A percentile compares a stretch with the other conserved stretches of the same genome.
Conservation (phyloP, 2,329 filamentous ascomycete genomes). For the Pseudogymnoascus destructans region DNA sequence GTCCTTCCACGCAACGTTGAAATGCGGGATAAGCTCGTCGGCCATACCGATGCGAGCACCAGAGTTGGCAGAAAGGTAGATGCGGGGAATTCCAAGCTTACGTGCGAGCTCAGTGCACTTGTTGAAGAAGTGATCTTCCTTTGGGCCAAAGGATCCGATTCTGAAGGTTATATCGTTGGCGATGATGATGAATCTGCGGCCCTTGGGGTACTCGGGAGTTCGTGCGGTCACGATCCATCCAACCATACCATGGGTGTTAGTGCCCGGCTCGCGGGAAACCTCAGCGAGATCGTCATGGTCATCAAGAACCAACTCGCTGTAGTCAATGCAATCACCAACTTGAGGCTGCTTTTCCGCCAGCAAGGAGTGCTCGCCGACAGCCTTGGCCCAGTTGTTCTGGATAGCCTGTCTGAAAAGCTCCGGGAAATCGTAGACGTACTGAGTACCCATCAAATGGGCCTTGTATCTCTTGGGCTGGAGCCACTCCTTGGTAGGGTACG, state of each 20-base stretch:
- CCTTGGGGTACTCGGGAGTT: conserved; percentile 88
- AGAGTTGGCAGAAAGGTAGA: conserved; percentile 97
- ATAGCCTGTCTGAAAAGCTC: conserved; percentile 97
- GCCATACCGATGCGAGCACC: conserved; percentile 95
- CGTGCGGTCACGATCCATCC: conserved; percentile 92
- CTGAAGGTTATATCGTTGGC: conserved; percentile 99
- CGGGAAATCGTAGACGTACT: conserved; percentile 99
- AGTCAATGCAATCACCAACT: conserved; percentile 83
- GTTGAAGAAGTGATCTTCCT: conserved; percentile 96
- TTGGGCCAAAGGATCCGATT: conserved; percentile 93
- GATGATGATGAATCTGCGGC: conserved; percentile 86
- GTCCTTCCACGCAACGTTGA: conserved; percentile 95
- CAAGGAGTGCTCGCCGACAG: conserved; percentile 57
- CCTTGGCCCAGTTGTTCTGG: conserved; percentile 82
- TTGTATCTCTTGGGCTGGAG: conserved; percentile 98
- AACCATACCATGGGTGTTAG: conserved; percentile 96
- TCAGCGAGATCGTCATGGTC: conserved; percentile 85
- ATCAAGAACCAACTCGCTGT: conserved; percentile 87
- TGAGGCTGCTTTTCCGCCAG: conserved; percentile 71
- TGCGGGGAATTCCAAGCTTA: conserved; percentile 86
- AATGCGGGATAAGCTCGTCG: conserved; percentile 92
- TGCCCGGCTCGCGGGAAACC: conserved; percentile 86
- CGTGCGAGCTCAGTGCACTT: conserved; percentile 96
- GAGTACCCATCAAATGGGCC: conserved; percentile 96
- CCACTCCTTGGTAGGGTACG: conserved; percentile 97